phyloP scores from a whole-genome alignment of 2,329 filamentous ascomycete genomes.

The Zymoseptoria pseudotritici region DNA sequence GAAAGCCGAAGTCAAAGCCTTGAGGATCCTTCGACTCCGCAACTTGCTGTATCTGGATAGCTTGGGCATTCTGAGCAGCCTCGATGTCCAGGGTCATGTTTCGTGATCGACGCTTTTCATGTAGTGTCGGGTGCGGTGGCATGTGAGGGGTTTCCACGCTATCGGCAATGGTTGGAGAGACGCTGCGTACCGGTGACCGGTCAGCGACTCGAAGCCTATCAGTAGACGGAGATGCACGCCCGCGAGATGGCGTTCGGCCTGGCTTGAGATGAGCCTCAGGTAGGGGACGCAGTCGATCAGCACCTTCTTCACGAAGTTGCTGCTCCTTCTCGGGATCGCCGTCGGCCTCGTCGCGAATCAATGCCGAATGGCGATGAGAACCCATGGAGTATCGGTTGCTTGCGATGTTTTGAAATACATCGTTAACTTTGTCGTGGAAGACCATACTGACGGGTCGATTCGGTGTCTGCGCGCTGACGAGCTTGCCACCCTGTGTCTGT shows the following conservation, averaged over 20 bases:
- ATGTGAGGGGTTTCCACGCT: conserved; percentile 23
- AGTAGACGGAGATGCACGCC: conserved; percentile 15
- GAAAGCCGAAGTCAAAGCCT: conserved; percentile 56
- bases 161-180: conserved; percentile 4
- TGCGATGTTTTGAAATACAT: conserved; percentile 78
- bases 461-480: conserved; percentile 46
- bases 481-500: conserved; percentile 38
- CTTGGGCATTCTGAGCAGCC: conserved; percentile 33
- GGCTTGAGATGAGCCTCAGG: conserved; percentile 48
- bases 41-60: conserved; percentile 12
- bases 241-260: conserved; percentile 16
- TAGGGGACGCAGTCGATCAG: conserved; percentile 76
- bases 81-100: conserved; percentile 39
- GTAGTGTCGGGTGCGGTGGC: conserved; percentile 29
- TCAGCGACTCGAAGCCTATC: conserved; percentile 45
- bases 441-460: conserved; percentile 60
- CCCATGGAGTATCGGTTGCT: conserved; percentile 52
- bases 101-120: conserved; percentile 37
- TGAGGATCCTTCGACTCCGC: conserved; percentile 6
- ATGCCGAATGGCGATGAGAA: conserved; percentile 63
- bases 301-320: conserved; percentile 71
- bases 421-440: conserved; percentile 81
- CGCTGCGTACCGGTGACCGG: neutral
- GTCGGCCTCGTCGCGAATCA: conserved; percentile 73
- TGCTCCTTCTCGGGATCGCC: conserved; percentile 72